Conservation (phyloP, 108 stramenopile genomes). For the Pseudonitzschia multistriata region DNA sequence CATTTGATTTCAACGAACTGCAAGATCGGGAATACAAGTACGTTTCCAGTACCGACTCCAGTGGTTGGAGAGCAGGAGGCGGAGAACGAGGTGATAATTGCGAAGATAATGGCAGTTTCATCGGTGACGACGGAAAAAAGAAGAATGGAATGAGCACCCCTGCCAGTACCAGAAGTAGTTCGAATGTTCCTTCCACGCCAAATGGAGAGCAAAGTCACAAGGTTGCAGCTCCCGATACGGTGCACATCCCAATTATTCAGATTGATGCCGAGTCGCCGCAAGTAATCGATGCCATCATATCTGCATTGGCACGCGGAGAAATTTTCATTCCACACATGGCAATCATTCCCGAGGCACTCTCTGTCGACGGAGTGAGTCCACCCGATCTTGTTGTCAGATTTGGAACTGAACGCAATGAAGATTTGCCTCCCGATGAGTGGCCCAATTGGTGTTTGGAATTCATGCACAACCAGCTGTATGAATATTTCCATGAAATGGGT, state of each 20-base stretch:
- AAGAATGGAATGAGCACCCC: not conserved
- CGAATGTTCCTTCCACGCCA: constrained; percentile 7
- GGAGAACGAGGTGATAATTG: constrained; percentile 64
- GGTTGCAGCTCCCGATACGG: constrained; percentile 72
- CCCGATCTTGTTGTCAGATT: constrained; percentile 84
- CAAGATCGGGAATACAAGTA: constrained; percentile 90
- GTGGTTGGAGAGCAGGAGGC: constrained; percentile 86
- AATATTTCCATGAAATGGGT: constrained; percentile 68
- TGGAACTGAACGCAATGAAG: constrained; percentile 85
- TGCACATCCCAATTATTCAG: constrained; percentile 87
- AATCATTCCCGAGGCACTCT: constrained; percentile 76
- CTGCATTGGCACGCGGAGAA: constrained; percentile 77
- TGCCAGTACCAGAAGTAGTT: not conserved
- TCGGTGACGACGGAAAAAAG: not conserved
- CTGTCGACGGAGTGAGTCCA: constrained; percentile 70
- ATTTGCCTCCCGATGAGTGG: constrained; percentile 86
- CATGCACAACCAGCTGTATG: constrained; percentile 88
- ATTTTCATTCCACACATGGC: constrained; percentile 89
- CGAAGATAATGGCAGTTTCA: not conserved
- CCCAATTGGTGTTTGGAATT: constrained; percentile 90
- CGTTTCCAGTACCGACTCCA: constrained; percentile 75
- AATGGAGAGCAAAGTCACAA: constrained; percentile 43
- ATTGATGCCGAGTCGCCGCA: constrained; percentile 61
- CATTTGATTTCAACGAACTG: constrained; percentile 88
- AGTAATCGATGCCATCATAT: constrained; percentile 65